Evolutionary conservation across 441 rosid species (phyloP).

Genomic region (Brassica balearica): DNA sequence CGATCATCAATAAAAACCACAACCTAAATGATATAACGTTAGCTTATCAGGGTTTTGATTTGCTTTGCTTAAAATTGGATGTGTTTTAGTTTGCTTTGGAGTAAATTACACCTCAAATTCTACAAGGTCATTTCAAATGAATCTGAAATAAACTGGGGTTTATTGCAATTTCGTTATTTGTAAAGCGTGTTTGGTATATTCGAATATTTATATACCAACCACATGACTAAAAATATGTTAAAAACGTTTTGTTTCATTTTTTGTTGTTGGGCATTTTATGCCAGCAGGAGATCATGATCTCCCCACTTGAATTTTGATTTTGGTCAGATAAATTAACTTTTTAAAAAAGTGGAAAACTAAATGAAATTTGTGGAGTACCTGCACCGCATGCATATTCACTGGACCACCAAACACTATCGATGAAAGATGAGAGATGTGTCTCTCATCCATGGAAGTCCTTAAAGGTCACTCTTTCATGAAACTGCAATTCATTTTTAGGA

Average conservation of each 20-base stretch:
- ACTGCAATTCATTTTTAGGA: neutral
- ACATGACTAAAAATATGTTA: neutral
- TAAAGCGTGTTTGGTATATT: neutral
- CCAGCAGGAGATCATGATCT: constrained; percentile 5
- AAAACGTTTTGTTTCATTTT: neutral
- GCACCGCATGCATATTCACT: constrained; percentile 1
- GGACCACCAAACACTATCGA: constrained; percentile 7
- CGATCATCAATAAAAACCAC: neutral
- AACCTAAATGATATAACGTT: neutral
- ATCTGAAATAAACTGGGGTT: neutral
- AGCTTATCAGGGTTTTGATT: neutral
- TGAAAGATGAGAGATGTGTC: constrained; percentile 6
- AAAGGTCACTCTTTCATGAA: neutral
- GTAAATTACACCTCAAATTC: neutral
- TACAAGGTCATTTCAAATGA: neutral
- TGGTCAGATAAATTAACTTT: neutral
- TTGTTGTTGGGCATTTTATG: neutral
- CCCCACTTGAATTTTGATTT: constrained; percentile 4
- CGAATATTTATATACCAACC: neutral
- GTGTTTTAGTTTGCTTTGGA: neutral
- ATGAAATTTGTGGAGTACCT: neutral
- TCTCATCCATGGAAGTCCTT: neutral
- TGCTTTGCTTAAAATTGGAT: neutral
- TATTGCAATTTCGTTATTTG: neutral
- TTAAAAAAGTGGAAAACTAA: neutral